Conservation (phyloP, 2,329 filamentous ascomycete genomes). For the Septoria linicola region DNA sequence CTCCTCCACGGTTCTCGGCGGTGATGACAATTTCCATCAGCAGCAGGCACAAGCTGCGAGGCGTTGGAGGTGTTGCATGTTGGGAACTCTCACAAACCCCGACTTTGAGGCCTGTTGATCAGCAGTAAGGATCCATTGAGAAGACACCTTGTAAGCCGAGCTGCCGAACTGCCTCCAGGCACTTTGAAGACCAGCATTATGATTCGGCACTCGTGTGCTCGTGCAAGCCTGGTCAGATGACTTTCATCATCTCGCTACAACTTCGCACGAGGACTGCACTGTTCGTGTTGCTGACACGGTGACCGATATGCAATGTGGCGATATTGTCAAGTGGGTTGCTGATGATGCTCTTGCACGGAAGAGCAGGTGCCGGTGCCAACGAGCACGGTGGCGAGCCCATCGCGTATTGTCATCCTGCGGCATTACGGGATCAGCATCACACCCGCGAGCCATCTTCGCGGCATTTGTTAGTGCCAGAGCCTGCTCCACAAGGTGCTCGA, state of each 20-base stretch:
- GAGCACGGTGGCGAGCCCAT: conserved; percentile 11
- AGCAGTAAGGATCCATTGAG: conserved; percentile 12
- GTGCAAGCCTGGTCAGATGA: conserved; percentile 8
- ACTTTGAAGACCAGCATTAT: conserved; percentile 21
- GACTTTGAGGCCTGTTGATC: conserved; percentile 18
- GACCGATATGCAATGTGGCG: conserved; percentile 10
- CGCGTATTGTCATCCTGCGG: conserved; percentile 9
- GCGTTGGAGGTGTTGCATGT: conserved; percentile 1
- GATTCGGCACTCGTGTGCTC: conserved; percentile 13
- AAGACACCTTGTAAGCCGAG: conserved; percentile 12
- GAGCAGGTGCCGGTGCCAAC: neutral
- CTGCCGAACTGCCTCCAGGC: conserved; percentile 21
- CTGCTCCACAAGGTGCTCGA: conserved; percentile 10
- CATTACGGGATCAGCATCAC: conserved; percentile 16
- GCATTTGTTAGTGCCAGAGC: conserved; percentile 8
- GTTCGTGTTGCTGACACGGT: conserved; percentile 9
- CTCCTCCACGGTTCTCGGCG: conserved; percentile 14
- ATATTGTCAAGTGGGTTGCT: conserved; percentile 6
- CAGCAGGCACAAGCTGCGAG: conserved; percentile 1
- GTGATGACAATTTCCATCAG: conserved; percentile 22
- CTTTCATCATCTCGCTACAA: conserved; percentile 22
- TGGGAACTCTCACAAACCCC: conserved; percentile 14
- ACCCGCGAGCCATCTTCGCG: conserved; percentile 18
- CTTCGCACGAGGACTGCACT: conserved; percentile 17
- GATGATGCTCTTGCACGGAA: neutral